phyloP scores from a whole-genome alignment of 2,329 filamentous ascomycete genomes.

The Fusarium sp. region DNA sequence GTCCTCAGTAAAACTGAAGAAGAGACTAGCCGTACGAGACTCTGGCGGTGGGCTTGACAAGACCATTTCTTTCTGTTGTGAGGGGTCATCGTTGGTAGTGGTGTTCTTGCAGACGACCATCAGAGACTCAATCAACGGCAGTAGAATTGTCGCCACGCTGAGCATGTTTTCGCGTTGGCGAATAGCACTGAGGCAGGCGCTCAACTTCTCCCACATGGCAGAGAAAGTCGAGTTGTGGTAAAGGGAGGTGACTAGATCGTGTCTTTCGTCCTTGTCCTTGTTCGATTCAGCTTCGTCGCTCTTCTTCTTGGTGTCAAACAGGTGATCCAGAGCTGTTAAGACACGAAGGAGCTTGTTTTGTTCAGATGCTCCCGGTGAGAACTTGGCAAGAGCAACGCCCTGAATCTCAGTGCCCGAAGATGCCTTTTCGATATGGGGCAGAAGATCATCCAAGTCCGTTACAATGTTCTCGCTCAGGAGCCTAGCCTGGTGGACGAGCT shows the following conservation, averaged over 20 bases:
- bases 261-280: constrained; percentile 71
- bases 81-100: constrained; percentile 75
- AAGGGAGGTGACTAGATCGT: constrained; percentile 85
- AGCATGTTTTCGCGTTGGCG: constrained; percentile 94
- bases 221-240: constrained; percentile 94
- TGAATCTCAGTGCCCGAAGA: constrained; percentile 94
- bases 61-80: constrained; percentile 73
- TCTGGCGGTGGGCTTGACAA: constrained; percentile 81
- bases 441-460: constrained; percentile 82
- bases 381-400: constrained; percentile 91
- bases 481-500: constrained; percentile 89
- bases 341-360: constrained; percentile 95
- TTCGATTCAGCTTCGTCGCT: constrained; percentile 61
- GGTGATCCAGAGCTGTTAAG: constrained; percentile 91
- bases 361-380: constrained; percentile 94
- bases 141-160: constrained; percentile 93
- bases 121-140: constrained; percentile 93
- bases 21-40: constrained; percentile 84
- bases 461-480: constrained; percentile 86
- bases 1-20: constrained; percentile 98
- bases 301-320: constrained; percentile 86
- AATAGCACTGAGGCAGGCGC: constrained; percentile 87
- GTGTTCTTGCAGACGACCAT: constrained; percentile 99
- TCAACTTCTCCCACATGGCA: constrained; percentile 91
- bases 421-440: constrained; percentile 87